These are phyloP conservation scores for Acephala macrosclerotiorum DNA, from an alignment of 2,329 filamentous ascomycete genomes.

Conservation along the genomic window DNA sequence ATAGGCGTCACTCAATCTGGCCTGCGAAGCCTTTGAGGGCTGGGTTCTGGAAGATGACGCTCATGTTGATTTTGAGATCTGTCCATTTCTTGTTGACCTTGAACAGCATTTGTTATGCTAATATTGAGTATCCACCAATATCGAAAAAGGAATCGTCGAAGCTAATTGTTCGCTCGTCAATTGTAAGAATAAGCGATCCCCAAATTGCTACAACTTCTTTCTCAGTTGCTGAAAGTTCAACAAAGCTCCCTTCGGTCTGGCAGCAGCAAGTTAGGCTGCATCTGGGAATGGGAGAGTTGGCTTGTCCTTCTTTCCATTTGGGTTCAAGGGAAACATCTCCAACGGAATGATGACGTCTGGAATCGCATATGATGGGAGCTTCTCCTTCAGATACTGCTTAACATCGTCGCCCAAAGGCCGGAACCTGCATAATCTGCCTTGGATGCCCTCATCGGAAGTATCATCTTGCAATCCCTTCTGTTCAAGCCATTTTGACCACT, in stretches of 20 bases:
- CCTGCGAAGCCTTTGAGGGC: slow-evolving; percentile 59
- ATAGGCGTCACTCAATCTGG: slow-evolving; percentile 57
- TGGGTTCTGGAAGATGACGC: slow-evolving; percentile 72
- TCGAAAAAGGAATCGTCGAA: slow-evolving; percentile 77
- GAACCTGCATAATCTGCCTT: slow-evolving; percentile 41
- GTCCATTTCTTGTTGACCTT: slow-evolving; percentile 68
- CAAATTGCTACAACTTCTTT: slow-evolving; percentile 74
- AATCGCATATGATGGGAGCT: slow-evolving; percentile 77
- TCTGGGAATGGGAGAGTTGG: slow-evolving; percentile 83
- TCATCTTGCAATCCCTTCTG: slow-evolving; percentile 61
- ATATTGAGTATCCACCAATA: slow-evolving; percentile 79
- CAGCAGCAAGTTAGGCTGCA: slow-evolving; percentile 68
- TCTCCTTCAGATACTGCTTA: slow-evolving; percentile 73
- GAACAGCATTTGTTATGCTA: slow-evolving; percentile 83
- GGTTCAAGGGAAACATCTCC: slow-evolving; percentile 77
- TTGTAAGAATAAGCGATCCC: slow-evolving; percentile 71
- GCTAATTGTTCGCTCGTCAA: slow-evolving; percentile 72
- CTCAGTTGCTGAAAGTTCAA: slow-evolving; percentile 63
- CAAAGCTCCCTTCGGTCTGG: slow-evolving; percentile 53
- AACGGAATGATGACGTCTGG: slow-evolving; percentile 78
- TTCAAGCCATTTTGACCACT: slow-evolving; percentile 75
- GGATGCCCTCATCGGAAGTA: slow-evolving; percentile 48
- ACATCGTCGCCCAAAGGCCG: slow-evolving; percentile 59
- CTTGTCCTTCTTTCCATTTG: slow-evolving; percentile 86
- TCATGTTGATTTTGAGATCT: slow-evolving; percentile 73